Conservation (phyloP, 805 yeast species). For the Yarrowia sp. region DNA sequence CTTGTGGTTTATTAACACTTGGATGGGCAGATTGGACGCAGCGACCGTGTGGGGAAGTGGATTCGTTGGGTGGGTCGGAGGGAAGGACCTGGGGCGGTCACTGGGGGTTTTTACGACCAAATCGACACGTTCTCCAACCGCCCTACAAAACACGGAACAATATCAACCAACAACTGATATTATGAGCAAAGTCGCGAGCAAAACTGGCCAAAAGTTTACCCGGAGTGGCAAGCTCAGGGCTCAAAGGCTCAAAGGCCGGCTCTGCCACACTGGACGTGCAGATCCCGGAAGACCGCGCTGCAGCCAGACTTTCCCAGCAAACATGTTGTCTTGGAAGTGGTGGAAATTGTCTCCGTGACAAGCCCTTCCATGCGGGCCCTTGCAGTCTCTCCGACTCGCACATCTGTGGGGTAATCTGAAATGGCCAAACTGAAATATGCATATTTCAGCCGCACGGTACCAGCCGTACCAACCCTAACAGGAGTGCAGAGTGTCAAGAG, state of each 20-base stretch:
- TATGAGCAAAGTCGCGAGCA: neutral
- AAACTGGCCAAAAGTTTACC: neutral
- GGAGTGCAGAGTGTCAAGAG: neutral
- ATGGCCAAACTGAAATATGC: neutral
- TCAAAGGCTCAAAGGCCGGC: conserved; percentile 23
- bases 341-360: no score
- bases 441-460: conserved; percentile 22
- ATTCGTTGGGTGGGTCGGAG: conserved; percentile 6
- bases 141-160: neutral
- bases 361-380: conserved; percentile 18
- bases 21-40: conserved; percentile 7
- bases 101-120: neutral
- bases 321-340: neutral
- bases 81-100: no score
- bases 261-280: neutral
- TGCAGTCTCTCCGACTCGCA: conserved; percentile 27
- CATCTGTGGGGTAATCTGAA: conserved; percentile 6
- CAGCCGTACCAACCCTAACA: conserved; percentile 18
- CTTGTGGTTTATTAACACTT: conserved; percentile 23
- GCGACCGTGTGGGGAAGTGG: conserved; percentile 1
- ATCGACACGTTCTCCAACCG: no score
- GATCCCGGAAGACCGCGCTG: conserved; percentile 4
- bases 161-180: conserved; percentile 12
- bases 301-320: neutral
- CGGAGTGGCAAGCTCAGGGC: neutral